Conservation (phyloP, 805 yeast genomes). For the Wickerhamomyces xylosicus region DNA sequence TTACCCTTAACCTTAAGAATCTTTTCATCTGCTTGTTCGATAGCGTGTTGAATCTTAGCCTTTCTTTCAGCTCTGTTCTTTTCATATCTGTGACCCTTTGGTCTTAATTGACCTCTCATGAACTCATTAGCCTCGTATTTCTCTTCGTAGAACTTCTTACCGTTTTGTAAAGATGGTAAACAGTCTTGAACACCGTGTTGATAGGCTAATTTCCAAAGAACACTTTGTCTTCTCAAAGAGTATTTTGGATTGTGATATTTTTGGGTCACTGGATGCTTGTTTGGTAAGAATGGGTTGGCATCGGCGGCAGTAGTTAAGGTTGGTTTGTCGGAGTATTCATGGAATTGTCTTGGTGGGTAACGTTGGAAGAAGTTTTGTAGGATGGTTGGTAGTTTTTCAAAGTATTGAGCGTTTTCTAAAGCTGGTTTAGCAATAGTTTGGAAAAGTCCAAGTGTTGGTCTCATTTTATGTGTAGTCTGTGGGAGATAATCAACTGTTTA, state of each 20-base stretch:
- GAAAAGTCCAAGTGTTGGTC: conserved; percentile 12
- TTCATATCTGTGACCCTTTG: conserved; percentile 79
- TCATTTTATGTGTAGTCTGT: conserved; percentile 14
- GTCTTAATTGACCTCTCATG: conserved; percentile 67
- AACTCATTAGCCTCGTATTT: conserved; percentile 60
- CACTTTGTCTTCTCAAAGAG: conserved; percentile 76
- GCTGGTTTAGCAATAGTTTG: conserved; percentile 18
- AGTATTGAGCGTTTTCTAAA: conserved; percentile 28
- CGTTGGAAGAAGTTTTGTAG: conserved; percentile 67
- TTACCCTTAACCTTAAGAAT: conserved; percentile 37
- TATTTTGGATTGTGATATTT: conserved; percentile 66
- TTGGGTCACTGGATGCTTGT: conserved; percentile 75
- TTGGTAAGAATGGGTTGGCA: conserved; percentile 83
- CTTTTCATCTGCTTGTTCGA: conserved; percentile 55
- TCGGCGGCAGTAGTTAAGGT: conserved; percentile 54
- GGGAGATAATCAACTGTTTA: background rate
- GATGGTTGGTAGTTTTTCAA: conserved; percentile 54
- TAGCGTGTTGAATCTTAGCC: conserved; percentile 53
- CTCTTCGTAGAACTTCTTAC: conserved; percentile 67
- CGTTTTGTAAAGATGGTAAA: conserved; percentile 42
- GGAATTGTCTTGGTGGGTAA: conserved; percentile 80
- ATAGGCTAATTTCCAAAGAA: conserved; percentile 71
- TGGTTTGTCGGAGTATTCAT: conserved; percentile 53
- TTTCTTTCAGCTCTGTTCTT: conserved; percentile 50
- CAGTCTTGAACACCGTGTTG: conserved; percentile 72